Conservation (phyloP, 345 rosid genomes). For the Capsella bursapastoris region DNA sequence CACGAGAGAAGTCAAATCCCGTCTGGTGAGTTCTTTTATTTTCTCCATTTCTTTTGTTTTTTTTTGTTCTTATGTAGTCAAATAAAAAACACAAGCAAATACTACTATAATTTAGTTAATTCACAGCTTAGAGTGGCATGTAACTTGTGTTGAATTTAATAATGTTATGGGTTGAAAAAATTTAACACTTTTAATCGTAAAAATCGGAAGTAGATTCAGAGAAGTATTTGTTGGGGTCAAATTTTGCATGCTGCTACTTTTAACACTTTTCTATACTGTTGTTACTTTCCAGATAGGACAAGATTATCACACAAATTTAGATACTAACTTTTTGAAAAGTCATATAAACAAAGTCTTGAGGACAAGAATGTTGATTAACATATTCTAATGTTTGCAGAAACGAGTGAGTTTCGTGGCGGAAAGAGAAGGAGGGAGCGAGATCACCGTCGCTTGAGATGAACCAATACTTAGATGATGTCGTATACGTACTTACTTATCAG, state of each 20-base stretch:
- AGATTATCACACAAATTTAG: background rate
- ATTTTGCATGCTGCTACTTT: slow-evolving; percentile 37
- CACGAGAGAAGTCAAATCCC: slow-evolving; percentile 49
- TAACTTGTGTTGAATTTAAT: background rate
- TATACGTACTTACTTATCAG: background rate
- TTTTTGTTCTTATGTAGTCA: too few relatives aligned
- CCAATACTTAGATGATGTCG: background rate
- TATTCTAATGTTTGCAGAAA: slow-evolving; percentile 54
- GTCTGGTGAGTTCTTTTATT: slow-evolving; percentile 52
- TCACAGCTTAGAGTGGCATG: slow-evolving; percentile 5
- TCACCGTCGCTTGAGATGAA: slow-evolving; percentile 54
- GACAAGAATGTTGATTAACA: slow-evolving; percentile 13
- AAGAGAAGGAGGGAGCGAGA: slow-evolving; percentile 68
- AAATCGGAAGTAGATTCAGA: slow-evolving; percentile 12
- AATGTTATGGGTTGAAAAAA: background rate
- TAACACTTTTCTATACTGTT: slow-evolving; percentile 18
- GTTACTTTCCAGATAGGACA: background rate
- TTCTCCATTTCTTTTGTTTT: background rate
- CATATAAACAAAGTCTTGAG: background rate
- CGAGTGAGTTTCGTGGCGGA: slow-evolving; percentile 78
- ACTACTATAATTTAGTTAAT: too few relatives aligned
- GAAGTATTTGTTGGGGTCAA: slow-evolving; percentile 21
- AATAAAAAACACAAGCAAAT: too few relatives aligned
- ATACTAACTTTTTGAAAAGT: background rate
- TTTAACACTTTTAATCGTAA: slow-evolving; percentile 9